Percentiles rank a stretch among this genome's conserved stretches.
phyloP scores from a whole-genome alignment of 208 protist species.

The Trichomonas vaginalis region DNA sequence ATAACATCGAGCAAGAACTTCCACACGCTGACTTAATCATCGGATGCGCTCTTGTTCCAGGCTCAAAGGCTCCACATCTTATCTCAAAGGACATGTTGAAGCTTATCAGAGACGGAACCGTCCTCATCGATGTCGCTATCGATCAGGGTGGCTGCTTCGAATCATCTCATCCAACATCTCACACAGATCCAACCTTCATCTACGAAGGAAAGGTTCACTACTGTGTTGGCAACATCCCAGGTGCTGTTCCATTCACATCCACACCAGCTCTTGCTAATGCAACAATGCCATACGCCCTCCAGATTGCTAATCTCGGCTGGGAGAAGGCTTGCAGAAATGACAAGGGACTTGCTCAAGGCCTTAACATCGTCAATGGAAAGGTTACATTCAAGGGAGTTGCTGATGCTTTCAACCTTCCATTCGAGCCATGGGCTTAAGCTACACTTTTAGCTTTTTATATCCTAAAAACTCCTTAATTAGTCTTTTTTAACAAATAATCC shows the following conservation, averaged over 20 bases:
- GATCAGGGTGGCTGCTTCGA: constrained; percentile 19
- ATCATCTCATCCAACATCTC: neutral
- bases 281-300: neutral
- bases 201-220: neutral
- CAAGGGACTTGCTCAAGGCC: neutral
- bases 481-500: no score
- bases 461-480: no score
- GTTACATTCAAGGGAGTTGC: neutral
- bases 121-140: neutral
- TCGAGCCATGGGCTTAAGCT: neutral
- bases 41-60: neutral
- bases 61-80: neutral
- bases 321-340: neutral
- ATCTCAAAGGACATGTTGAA: neutral
- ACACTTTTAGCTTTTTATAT: neutral
- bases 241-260: constrained; percentile 15
- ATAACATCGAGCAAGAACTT: constrained; percentile 5
- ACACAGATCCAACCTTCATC: neutral
- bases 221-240: constrained; percentile 19
- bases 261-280: constrained; percentile 16
- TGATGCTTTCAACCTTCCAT: neutral
- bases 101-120: neutral
- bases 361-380: constrained; percentile 12
- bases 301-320: constrained; percentile 1
- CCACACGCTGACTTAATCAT: constrained; percentile 7